Base-by-base conservation (phyloP, 768 basidiomycete genomes). In the Mycena pura region DNA sequence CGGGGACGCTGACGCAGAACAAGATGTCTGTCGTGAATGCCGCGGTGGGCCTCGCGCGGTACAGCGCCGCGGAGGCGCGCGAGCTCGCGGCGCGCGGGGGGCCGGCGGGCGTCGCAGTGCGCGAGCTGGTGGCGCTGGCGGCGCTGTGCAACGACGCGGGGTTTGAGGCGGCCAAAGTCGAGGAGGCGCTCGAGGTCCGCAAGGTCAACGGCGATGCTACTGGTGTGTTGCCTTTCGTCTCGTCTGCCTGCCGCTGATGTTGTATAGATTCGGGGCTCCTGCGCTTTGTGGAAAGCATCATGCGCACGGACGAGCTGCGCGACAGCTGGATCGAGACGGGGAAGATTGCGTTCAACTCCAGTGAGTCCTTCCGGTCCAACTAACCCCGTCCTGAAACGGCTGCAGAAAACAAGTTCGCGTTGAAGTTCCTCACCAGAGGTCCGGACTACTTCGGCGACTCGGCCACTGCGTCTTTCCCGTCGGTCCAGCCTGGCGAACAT, bases 1-100 rank as follows among this genome's bases (percentile, higher is more conserved):
- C 87, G 1, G 87, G 87, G 24, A 89, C 87, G 15, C 69, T 85
- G 28, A 55, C 45, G 1, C 78, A 82, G 68, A 87, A 86, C 68
- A 78, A 73, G 60, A 87, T 88, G 86, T 76, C 82, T 11, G 85
- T 82, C 41, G 80, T 82, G 27, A 81, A 82, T 43, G 73, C 80
- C 32, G 79, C 82, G 1, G 69, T 78, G 11, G 73, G 74, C 40
- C 63, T 74, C 72, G 46, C 73, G 71, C 59, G 76, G 68, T 72
- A 71, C 50, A 64, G 69, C 41, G 65, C 71, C 19, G 64, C 67
- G 17, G 50, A 73, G 19, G 54, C 39, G 38, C 27, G 61, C 15
- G 7, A 22, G 25, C 21, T 57, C 1, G 46, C 57, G 1, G 31
- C 54, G 3, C 39, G 57, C 6, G 59, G 70, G 41, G 69, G 69